Evolutionary conservation across 2,329 filamentous ascomycete species (phyloP).

Genomic region (Diplocarpon rosae): DNA sequence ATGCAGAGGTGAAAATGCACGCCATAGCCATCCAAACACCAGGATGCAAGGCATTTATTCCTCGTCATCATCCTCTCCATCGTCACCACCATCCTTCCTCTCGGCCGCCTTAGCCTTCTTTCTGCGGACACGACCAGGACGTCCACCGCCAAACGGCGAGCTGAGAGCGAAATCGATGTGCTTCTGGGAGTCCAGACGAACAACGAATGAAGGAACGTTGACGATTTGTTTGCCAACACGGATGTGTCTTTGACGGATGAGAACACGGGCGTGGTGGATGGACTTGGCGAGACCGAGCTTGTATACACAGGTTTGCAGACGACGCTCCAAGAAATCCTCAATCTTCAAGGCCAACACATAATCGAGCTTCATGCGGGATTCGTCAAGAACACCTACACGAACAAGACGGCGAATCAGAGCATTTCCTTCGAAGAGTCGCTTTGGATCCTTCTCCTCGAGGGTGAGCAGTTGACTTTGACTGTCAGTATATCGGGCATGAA

Average conservation of each 20-base stretch:
- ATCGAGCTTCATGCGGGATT: slow-evolving; percentile 99
- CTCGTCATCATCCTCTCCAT: slow-evolving; percentile 69
- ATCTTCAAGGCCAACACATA: slow-evolving; percentile 99
- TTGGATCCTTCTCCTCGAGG: slow-evolving; percentile 99
- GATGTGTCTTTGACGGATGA: slow-evolving; percentile 99
- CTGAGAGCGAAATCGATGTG: slow-evolving; percentile 99
- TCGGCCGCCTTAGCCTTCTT: slow-evolving; percentile 99
- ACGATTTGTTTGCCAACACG: slow-evolving; percentile 99
- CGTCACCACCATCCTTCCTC: slow-evolving; percentile 68
- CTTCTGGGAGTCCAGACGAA: slow-evolving; percentile 99
- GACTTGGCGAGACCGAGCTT: slow-evolving; percentile 99
- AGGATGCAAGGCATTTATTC: slow-evolving; percentile 28
- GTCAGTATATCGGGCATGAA: slow-evolving; percentile 8
- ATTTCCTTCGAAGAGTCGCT: slow-evolving; percentile 99
- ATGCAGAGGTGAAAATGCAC: slow-evolving; percentile 10
- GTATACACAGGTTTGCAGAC: slow-evolving; percentile 99
- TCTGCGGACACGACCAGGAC: slow-evolving; percentile 93
- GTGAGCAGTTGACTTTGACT: slow-evolving; percentile 86
- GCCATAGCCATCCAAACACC: slow-evolving; percentile 25
- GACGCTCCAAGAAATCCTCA: slow-evolving; percentile 99
- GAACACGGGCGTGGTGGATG: slow-evolving; percentile 99
- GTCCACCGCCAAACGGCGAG: slow-evolving; percentile 95
- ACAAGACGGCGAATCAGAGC: slow-evolving; percentile 99
- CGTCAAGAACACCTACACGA: slow-evolving; percentile 98
- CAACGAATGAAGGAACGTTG: slow-evolving; percentile 98